phyloP scores from a whole-genome alignment of 257 asterid species.

The Solanum chiquidenum region DNA sequence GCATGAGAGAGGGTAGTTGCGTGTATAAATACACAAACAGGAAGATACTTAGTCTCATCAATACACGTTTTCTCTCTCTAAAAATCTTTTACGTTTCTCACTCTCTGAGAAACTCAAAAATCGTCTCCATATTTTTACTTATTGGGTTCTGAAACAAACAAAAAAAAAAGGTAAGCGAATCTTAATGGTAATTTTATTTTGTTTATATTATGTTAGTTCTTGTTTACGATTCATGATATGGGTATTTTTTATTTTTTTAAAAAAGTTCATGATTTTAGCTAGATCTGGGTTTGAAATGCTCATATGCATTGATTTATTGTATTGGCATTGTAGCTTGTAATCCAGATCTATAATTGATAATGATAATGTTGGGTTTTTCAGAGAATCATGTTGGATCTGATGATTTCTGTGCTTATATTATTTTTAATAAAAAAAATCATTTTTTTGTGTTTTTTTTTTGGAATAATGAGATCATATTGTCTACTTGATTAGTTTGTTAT shows the following conservation, averaged over 20 bases:
- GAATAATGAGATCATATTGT: neutral
- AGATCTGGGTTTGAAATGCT: neutral
- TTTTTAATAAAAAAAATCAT: neutral
- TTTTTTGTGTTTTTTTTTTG: neutral
- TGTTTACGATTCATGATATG: neutral
- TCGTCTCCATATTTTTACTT: neutral
- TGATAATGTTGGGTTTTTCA: neutral
- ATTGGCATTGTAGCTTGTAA: neutral
- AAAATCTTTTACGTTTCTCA: neutral
- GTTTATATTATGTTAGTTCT: neutral
- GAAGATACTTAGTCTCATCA: constrained; percentile 1
- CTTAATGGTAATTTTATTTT: neutral
- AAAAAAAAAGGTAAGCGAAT: neutral
- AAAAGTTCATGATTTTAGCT: neutral
- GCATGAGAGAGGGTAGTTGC: neutral
- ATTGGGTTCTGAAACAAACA: neutral
- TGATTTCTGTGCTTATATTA: neutral
- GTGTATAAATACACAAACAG: neutral
- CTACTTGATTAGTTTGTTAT: neutral
- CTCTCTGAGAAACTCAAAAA: neutral
- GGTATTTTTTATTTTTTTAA: neutral
- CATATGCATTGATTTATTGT: neutral
- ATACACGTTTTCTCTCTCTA: neutral
- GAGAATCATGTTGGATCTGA: neutral
- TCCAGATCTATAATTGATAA: neutral